Conservation (phyloP, 2,329 filamentous ascomycete species). For the Ophiocordyceps camponoti-rufipedis region DNA sequence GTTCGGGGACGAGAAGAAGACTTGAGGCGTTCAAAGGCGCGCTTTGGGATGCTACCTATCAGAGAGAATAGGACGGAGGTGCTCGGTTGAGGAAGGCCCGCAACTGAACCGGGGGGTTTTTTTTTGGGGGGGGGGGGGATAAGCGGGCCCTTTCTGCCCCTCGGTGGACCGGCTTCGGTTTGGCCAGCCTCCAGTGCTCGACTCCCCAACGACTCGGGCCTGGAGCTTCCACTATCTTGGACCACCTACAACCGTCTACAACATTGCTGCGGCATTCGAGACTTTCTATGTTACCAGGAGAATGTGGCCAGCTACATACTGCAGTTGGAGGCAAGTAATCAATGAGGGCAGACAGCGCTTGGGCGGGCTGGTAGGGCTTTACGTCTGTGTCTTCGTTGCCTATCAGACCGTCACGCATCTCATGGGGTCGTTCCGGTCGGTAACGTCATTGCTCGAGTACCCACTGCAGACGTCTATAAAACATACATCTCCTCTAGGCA, state of each 20-base stretch:
- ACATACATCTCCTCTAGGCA: not conserved
- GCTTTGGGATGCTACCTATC: not conserved
- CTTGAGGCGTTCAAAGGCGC: not conserved
- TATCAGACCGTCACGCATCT: not conserved
- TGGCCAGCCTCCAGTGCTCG: not conserved
- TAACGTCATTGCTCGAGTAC: not conserved
- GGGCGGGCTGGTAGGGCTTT: not conserved
- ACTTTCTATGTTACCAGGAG: too few relatives aligned
- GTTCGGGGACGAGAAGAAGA: not conserved
- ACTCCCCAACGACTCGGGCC: too few relatives aligned
- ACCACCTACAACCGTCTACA: too few relatives aligned
- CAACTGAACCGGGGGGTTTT: too few relatives aligned
- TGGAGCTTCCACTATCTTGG: too few relatives aligned
- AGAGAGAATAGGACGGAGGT: not conserved
- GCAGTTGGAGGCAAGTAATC: not conserved
- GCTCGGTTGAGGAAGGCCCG: not conserved
- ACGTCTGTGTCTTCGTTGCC: not conserved
- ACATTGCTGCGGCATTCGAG: too few relatives aligned
- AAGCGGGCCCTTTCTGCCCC: conserved; percentile 2
- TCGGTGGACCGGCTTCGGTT: not conserved
- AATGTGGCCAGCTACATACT: too few relatives aligned
- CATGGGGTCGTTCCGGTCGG: not conserved
- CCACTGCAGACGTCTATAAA: not conserved
- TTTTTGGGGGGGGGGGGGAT: not conserved
- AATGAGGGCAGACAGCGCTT: too few relatives aligned